Conservation (phyloP, 495 filamentous ascomycete species). For the Neurospora sublineolata region DNA sequence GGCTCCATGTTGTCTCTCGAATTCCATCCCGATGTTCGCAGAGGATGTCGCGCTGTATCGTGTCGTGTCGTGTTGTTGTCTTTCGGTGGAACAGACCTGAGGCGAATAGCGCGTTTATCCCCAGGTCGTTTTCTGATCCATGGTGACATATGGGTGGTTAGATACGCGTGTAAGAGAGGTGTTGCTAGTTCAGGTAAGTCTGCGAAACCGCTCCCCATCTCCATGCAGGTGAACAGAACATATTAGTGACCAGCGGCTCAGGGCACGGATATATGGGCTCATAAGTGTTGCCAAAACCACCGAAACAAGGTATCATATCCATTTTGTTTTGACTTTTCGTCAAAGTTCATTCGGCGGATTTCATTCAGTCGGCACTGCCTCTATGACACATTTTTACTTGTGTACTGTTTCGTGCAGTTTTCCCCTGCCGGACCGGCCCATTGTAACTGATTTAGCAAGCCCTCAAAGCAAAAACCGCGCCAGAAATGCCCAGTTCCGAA, state of each 20-base stretch:
- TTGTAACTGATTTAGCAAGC: slow-evolving; percentile 33
- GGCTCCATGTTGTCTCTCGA: background rate
- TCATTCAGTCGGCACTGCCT: slow-evolving; percentile 34
- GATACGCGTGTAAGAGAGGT: background rate
- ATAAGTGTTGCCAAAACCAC: background rate
- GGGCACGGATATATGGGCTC: background rate
- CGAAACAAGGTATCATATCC: slow-evolving; percentile 15
- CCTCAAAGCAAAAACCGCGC: slow-evolving; percentile 40
- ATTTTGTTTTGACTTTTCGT: slow-evolving; percentile 6
- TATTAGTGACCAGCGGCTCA: background rate
- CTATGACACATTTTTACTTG: slow-evolving; percentile 29
- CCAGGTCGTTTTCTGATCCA: background rate
- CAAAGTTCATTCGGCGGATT: slow-evolving; percentile 24
- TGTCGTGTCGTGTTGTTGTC: background rate
- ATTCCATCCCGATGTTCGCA: background rate
- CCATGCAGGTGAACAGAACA: background rate
- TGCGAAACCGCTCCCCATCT: background rate
- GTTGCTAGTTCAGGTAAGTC: background rate
- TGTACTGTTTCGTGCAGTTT: slow-evolving; percentile 27
- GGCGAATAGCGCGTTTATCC: background rate
- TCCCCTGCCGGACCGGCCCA: slow-evolving; percentile 35
- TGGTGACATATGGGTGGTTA: background rate
- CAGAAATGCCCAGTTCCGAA: slow-evolving; percentile 37
- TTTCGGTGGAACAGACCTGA: background rate
- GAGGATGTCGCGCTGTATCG: background rate